Percentiles rank a stretch among this genome's conserved stretches.
These are phyloP conservation scores for Veloboletus limbatus DNA, from an alignment of 1,284 basidiomycete species.

Conservation along the genomic window DNA sequence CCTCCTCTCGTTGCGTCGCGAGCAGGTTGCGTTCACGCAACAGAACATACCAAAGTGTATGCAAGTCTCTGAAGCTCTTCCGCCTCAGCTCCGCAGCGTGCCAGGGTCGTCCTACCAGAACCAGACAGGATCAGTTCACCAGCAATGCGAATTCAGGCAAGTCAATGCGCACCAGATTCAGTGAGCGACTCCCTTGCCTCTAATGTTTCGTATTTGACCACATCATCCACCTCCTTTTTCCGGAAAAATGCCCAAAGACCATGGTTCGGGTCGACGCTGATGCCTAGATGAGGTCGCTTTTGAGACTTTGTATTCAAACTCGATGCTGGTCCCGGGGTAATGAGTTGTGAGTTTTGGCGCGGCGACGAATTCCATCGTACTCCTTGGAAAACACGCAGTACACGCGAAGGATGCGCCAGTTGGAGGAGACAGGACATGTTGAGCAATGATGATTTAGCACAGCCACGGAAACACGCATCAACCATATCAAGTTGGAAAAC, in stretches of 20 bases:
- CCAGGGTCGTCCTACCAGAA: slow-evolving; percentile 78
- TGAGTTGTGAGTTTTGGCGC: neutral
- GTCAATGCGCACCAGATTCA: slow-evolving; percentile 38
- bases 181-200: slow-evolving; percentile 39
- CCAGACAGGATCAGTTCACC: slow-evolving; percentile 5
- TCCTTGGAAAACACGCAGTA: slow-evolving; percentile 11
- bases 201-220: slow-evolving; percentile 43
- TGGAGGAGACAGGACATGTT: slow-evolving; percentile 27
- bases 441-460: slow-evolving; percentile 9
- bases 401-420: slow-evolving; percentile 16
- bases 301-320: slow-evolving; percentile 19
- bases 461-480: slow-evolving; percentile 32
- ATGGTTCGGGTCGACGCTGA: slow-evolving; percentile 53
- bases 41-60: slow-evolving; percentile 90
- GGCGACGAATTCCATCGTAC: slow-evolving; percentile 25
- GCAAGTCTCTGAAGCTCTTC: slow-evolving; percentile 90
- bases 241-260: slow-evolving; percentile 77
- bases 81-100: slow-evolving; percentile 77
- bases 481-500: slow-evolving; percentile 14
- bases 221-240: slow-evolving; percentile 43
- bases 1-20: slow-evolving; percentile 82
- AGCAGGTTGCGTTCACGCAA: slow-evolving; percentile 86
- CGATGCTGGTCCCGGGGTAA: neutral
- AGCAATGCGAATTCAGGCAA: slow-evolving; percentile 3
- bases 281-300: slow-evolving; percentile 42